Conservation (phyloP, 2,329 filamentous ascomycete genomes). For the Geosmithia flava region DNA sequence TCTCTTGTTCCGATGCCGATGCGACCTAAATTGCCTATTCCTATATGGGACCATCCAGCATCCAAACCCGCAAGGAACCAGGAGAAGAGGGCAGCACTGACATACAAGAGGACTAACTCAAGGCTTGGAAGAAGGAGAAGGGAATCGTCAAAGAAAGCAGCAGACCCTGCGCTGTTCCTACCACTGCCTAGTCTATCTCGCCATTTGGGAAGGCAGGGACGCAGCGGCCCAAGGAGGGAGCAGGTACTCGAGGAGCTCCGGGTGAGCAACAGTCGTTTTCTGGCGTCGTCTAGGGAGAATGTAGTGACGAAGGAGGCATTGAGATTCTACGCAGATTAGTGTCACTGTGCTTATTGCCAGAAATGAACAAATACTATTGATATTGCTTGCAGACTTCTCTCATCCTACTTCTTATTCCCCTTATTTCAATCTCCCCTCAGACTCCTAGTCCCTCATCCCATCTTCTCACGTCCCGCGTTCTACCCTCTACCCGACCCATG, state of each 20-base stretch:
- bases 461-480: no score
- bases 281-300: background rate
- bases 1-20: no score
- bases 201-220: slow-evolving; percentile 5
- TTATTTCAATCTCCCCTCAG: no score
- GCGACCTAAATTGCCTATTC: no score
- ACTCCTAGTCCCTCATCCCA: no score
- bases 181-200: slow-evolving; percentile 11
- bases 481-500: no score
- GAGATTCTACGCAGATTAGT: background rate
- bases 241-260: slow-evolving; percentile 13
- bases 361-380: background rate
- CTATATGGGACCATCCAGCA: no score
- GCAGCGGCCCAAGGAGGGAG: slow-evolving; percentile 8
- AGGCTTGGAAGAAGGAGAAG: slow-evolving; percentile 3
- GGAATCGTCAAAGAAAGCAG: slow-evolving; percentile 3
- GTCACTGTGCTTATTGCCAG: no score
- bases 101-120: background rate
- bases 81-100: no score
- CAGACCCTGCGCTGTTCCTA: slow-evolving; percentile 7
- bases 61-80: no score
- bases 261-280: slow-evolving; percentile 9
- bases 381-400: no score
- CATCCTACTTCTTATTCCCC: no score
- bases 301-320: background rate